Conservation (phyloP, 345 rosid species). For the Balakata baccata region DNA sequence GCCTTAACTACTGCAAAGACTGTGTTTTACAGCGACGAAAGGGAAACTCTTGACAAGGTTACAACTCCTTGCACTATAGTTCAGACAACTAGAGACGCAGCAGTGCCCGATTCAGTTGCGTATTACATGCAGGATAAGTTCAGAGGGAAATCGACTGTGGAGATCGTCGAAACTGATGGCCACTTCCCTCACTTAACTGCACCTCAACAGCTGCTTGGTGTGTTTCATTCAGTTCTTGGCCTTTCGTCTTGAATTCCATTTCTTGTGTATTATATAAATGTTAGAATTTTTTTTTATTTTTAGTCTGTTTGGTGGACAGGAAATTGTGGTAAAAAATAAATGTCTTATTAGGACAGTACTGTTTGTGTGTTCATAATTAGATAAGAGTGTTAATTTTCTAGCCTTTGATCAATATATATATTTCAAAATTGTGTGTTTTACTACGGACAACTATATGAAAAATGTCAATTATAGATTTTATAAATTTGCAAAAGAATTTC, state of each 20-base stretch:
- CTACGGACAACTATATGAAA: too few species aligned
- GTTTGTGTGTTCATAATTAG: slow-evolving; percentile 1
- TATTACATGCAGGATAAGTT: slow-evolving; percentile 63
- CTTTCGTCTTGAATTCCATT: slow-evolving; percentile 6
- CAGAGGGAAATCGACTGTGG: slow-evolving; percentile 52
- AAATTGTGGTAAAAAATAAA: slow-evolving; percentile 3
- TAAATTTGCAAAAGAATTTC: too few species aligned
- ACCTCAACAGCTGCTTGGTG: slow-evolving; percentile 42
- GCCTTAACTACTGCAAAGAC: slow-evolving; percentile 57
- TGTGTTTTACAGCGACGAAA: slow-evolving; percentile 56
- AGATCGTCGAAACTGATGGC: slow-evolving; percentile 45
- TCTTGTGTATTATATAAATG: neutral
- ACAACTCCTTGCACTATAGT: slow-evolving; percentile 52
- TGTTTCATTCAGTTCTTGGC: slow-evolving; percentile 43
- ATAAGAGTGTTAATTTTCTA: too few species aligned
- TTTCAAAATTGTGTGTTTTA: too few species aligned
- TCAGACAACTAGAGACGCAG: slow-evolving; percentile 48
- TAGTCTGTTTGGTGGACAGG: neutral
- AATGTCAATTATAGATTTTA: too few species aligned
- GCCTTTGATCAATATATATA: too few species aligned
- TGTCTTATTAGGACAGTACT: neutral
- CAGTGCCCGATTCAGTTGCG: slow-evolving; percentile 52
- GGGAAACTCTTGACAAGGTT: slow-evolving; percentile 47
- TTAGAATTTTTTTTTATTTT: neutral
- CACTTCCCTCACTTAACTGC: slow-evolving; percentile 82